Evolutionary conservation across 2,329 filamentous ascomycete genomes (phyloP), one percentile per base, ranked within the genome.

Genomic region (Thielaviopsis cerberus): DNA sequence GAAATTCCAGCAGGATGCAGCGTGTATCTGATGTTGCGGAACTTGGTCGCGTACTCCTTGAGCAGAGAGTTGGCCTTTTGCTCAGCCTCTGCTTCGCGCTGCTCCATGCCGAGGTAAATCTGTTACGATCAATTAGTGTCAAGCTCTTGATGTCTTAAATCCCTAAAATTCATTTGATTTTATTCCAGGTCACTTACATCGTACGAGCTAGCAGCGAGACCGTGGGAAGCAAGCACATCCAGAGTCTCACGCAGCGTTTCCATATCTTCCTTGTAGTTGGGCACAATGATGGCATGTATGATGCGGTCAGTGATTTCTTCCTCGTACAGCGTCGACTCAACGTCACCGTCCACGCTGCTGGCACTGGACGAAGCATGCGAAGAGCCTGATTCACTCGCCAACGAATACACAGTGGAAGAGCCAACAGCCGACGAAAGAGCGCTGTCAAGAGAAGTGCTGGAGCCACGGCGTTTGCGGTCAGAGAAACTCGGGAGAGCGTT

Each of bases 51-150:
- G 63, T 85, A 86, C 60, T 78, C 76, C 53, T 78, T 74, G n/a
- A 82, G 75, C 17, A 87, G 72, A 8, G 72, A 73, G 60, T 75
- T 71, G 11, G 83, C 83, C 68, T 86, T 87, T 53, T 74, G 69
- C 61, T 79, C 76, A 11, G 75, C 78, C 53, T 78, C 75, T 54
- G 71, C 70, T 66, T 88, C 84, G 59, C 83, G 80, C 64, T 82
- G 72, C 66, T 87, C 84, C 83, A 87, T 87, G 23, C 79, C 84
- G 27, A 88, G 74, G 65, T 82, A 86, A 57, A 88, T 72, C 83
- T 87, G 61, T 17, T 15, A 41, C 23, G 11, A 4, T 3, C 10
- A 37, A 25, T 51, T 57, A 37, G 22, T 23, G 55, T 50, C 30
- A 45, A 23, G n/a, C n/a, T n/a, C n/a, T n/a, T n/a, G n/a, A n/a